Base-by-base conservation (phyloP, 768 basidiomycete species). In the Auricularia auricula-judae region DNA sequence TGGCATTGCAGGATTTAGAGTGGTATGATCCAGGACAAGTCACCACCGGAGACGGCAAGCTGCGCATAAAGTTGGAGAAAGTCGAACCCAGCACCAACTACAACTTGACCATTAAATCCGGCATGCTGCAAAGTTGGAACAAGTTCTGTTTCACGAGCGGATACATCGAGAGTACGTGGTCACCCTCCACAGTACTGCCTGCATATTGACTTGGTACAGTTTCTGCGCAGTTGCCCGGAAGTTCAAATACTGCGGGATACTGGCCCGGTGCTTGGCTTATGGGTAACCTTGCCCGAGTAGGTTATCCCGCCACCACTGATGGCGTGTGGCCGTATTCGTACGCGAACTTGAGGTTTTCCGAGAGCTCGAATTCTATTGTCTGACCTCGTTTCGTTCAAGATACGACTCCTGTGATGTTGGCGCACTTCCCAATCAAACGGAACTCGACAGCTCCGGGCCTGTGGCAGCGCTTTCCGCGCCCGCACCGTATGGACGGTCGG, bases 81-180 rank as follows among this genome's bases (percentile, higher is more conserved):
- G 72, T 76, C 54, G 75, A 70, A 63, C 54, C 44, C n/a, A 89
- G 83, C 71, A 71, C 77, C 64, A 89, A 81, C 44, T 88, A 95
- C 72, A 82, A 82, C 65, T 76, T 95, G 64, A 73, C 88, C 64
- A 93, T 88, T 70, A 81, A 84, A 69, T 85, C 89, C 51, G 88
- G 84, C 11, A 76, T 91, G 79, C 76, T 91, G 76, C 84, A 33
- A 81, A 82, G n/a, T 42, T 69, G 72, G 91, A 97, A 97, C 76
- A 94, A 96, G 74, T 90, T 98, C 67, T 98, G 92, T 76, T 94
- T 96, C 76, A 91, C 91, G 36, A 92, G 91, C 43, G 94, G 94
- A 47, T 79, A 91, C 65, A 78, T 94, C 62, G 85, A 90, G 68
- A 76, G 75, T 76, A 39, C 23, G 39, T 14, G 43, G 0, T 75